Evolutionary conservation across 192 early-diverging fungal species (phyloP).

Genomic region (Geranomyces variabilis): DNA sequence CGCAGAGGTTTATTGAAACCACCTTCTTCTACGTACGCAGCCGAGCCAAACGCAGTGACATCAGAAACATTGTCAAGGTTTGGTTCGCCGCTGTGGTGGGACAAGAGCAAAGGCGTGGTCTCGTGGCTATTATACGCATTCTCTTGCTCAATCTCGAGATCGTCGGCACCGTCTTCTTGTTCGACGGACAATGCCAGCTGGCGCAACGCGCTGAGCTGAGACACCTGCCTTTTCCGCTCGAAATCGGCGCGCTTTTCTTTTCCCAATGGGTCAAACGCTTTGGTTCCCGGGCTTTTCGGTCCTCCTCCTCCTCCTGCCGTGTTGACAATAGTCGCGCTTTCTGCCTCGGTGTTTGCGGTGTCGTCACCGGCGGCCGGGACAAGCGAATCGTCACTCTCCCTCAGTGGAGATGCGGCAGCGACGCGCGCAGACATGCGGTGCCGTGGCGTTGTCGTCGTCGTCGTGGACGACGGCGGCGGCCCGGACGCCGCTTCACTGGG

Average conservation of each 20-base stretch:
- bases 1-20: neutral
- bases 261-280: neutral
- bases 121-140: neutral
- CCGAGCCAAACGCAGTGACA: neutral
- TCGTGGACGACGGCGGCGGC: neutral
- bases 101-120: constrained; percentile 1
- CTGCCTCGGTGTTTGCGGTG: neutral
- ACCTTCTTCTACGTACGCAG: constrained; percentile 9
- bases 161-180: constrained; percentile 12
- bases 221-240: constrained; percentile 10
- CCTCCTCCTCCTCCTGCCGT: neutral
- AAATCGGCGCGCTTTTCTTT: constrained; percentile 7
- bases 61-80: neutral
- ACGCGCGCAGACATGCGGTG: neutral
- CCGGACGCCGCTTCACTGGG: too few relatives aligned
- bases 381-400: neutral
- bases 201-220: constrained; percentile 34
- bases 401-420: neutral
- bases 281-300: neutral
- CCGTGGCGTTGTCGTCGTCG: neutral
- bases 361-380: too few relatives aligned
- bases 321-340: neutral
- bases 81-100: neutral
- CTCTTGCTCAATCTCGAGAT: neutral
- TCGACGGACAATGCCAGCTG: constrained; percentile 31